A percentile compares a stretch with the other conserved stretches of the same genome.
phyloP scores from a whole-genome alignment of 2,329 filamentous ascomycete species.

The Chaetomiaceae sp. region DNA sequence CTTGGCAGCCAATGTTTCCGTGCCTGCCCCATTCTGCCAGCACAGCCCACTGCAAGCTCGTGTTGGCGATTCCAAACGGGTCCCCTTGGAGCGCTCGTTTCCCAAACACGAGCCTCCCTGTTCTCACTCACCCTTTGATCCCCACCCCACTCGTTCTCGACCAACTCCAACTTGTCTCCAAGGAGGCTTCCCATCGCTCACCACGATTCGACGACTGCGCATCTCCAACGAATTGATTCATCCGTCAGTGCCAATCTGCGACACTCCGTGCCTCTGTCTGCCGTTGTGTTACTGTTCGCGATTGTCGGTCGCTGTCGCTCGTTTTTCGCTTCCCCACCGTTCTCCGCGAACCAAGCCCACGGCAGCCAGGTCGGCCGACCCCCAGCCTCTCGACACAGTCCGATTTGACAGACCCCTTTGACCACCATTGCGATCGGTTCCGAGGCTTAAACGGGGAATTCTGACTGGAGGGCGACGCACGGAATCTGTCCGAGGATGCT shows the following conservation, averaged over 20 bases:
- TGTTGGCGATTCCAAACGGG: conserved; percentile 10
- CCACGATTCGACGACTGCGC: not conserved
- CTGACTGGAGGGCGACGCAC: too few relatives aligned
- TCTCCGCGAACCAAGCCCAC: conserved; percentile 1
- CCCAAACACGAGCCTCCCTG: conserved; percentile 10
- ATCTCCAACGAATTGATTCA: too few relatives aligned
- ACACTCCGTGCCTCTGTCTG: not conserved
- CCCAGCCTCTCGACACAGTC: not conserved
- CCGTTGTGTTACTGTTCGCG: not conserved
- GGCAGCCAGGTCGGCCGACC: not conserved
- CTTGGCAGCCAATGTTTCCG: not conserved
- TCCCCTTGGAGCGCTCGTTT: too few relatives aligned
- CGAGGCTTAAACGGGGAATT: too few relatives aligned
- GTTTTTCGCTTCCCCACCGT: not conserved
- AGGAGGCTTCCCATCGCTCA: not conserved
- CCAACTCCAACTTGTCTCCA: conserved; percentile 9
- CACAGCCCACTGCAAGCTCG: conserved; percentile 1
- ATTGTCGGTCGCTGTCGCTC: conserved; percentile 10
- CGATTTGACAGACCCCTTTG: not conserved
- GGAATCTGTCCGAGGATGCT: too few relatives aligned
- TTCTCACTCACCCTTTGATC: not conserved
- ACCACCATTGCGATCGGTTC: not conserved
- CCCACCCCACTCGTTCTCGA: conserved; percentile 2
- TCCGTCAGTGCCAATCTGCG: not conserved
- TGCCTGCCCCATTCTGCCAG: not conserved